Percentiles rank a stretch among this genome's conserved stretches.
These are phyloP conservation scores for Leccinum subrobustum DNA, from an alignment of 1,284 basidiomycete genomes.

Conservation along the genomic window DNA sequence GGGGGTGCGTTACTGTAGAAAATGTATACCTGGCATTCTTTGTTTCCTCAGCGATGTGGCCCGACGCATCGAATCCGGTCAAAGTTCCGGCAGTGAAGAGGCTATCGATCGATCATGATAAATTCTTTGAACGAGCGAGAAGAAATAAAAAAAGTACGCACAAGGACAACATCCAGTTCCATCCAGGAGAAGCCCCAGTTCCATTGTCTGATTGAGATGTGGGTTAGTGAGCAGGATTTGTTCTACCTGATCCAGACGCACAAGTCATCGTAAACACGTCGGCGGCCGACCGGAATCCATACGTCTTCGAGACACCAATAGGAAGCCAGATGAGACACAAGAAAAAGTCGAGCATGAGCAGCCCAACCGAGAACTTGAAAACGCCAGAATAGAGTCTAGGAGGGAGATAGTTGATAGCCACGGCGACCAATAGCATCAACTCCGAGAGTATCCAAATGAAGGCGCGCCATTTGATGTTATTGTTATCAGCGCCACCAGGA, in stretches of 20 bases:
- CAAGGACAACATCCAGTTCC: constrained; percentile 88
- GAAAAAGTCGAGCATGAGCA: constrained; percentile 83
- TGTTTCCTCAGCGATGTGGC: constrained; percentile 88
- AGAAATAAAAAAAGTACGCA: constrained; percentile 32
- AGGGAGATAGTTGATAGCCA: constrained; percentile 81
- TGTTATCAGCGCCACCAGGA: constrained; percentile 68
- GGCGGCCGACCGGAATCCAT: constrained; percentile 75
- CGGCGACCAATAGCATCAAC: constrained; percentile 60
- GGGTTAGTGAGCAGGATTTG: constrained; percentile 2
- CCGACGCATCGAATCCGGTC: constrained; percentile 86
- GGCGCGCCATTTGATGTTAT: constrained; percentile 79
- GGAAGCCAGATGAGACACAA: constrained; percentile 87
- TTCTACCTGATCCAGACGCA: constrained; percentile 38
- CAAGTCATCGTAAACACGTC: constrained; percentile 83
- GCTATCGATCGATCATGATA: constrained; percentile 39
- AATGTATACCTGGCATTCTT: constrained; percentile 70
- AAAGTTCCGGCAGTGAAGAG: constrained; percentile 81
- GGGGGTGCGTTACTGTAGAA: neutral
- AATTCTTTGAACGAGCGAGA: neutral
- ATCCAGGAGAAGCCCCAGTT: constrained; percentile 77
- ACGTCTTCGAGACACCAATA: constrained; percentile 79
- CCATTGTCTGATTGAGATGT: constrained; percentile 63
- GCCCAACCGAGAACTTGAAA: constrained; percentile 69
- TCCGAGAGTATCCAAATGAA: constrained; percentile 82
- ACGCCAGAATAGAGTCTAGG: constrained; percentile 68